Evolutionary conservation across 129 eudicot genomes (phyloP).

Genomic region (Calendula officinalis): DNA sequence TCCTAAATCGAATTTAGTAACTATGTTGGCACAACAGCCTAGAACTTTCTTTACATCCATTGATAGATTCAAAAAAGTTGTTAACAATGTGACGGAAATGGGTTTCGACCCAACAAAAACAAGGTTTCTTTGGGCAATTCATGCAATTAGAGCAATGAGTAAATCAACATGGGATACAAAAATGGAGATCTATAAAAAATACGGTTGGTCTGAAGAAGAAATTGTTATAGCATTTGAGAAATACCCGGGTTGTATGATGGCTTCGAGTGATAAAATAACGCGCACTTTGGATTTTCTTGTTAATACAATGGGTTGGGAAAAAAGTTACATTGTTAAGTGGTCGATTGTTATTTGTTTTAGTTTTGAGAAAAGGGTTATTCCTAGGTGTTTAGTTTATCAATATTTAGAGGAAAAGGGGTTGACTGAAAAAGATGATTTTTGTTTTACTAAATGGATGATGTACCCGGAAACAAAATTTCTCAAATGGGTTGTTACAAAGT

Average conservation of each 20-base stretch:
- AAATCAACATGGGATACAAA: constrained; percentile 49
- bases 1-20: constrained; percentile 23
- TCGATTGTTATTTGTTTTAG: constrained; percentile 29
- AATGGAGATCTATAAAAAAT: constrained; percentile 37
- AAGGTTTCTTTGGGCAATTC: constrained; percentile 39
- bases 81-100: constrained; percentile 35
- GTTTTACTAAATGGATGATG: constrained; percentile 26
- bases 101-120: constrained; percentile 35
- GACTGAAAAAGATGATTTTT: constrained; percentile 11
- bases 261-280: constrained; percentile 36
- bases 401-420: constrained; percentile 36
- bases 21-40: constrained; percentile 30
- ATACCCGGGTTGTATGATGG: constrained; percentile 40
- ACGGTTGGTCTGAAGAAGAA: constrained; percentile 37
- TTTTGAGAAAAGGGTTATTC: constrained; percentile 45
- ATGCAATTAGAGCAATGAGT: constrained; percentile 34
- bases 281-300: constrained; percentile 43
- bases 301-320: constrained; percentile 44
- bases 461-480: constrained; percentile 29
- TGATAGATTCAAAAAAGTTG: constrained; percentile 26
- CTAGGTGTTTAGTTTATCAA: constrained; percentile 40
- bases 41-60: constrained; percentile 20
- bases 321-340: constrained; percentile 14
- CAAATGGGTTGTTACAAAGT: constrained; percentile 22
- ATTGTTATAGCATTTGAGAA: constrained; percentile 37